Base-by-base conservation (phyloP, 257 asterid genomes). In the Rhazya stricta region DNA sequence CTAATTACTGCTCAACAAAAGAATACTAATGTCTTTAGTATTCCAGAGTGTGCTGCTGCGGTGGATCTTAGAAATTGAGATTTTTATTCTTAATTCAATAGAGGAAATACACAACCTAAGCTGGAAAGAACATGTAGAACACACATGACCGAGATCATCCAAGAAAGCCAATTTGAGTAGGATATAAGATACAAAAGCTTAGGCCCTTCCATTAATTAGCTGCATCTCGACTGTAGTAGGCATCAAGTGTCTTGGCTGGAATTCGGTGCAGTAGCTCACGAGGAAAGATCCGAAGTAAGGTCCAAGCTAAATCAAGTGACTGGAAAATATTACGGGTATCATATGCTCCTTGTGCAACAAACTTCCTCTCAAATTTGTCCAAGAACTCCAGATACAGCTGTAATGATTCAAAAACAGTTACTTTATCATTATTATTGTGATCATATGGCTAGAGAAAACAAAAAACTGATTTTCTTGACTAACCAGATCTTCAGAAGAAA, bases 241-340 rank as follows among this genome's bases (percentile, higher is more conserved):
- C 85, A 58, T 95, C 99, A 39, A 95, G 92, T 9, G 99, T 95
- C 93, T 95, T 95, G 15, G 97, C 98, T 21, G 99, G 99, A 71
- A 95, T 95, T 84, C 99, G 98, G 62, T 95, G 97, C 63, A 95
- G 96, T 69, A 95, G 97, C 72, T 95, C 99, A 37, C 99, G 89
- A 11, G 99, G 99, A 75, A 92, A 95, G 85, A 95, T 95, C 19
- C 99, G 86, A 78, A 95, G 98, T 76, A 95, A 89, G 6, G 99
- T 95, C 99, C 99, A 95, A 6, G 99, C 98, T 82, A 95, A 74
- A 82, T 95, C 99, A 5, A 95, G 97, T 0, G 99, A 95, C 85
- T 95, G 99, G 87, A 82, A 86, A 45, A 83, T 86, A 83, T 79
- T 81, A 60, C 88, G 86, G 27, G 88, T 86, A 75, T 86, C 89